Evolutionary conservation across 257 asterid species (phyloP).

Genomic region (Lycium ferocissimum): DNA sequence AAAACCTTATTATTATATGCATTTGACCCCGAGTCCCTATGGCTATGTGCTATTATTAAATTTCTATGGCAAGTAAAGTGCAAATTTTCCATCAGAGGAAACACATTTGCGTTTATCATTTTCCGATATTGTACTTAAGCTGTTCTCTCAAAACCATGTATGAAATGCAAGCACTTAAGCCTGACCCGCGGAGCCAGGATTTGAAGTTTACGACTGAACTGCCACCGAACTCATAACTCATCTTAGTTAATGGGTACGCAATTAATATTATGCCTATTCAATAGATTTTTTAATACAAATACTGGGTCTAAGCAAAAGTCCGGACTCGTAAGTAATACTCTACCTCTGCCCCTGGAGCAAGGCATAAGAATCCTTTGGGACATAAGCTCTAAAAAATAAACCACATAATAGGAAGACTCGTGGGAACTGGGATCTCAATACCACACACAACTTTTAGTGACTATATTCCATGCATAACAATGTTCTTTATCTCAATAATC

Average conservation of each 20-base stretch:
- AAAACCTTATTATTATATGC: not conserved
- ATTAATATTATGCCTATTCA: too few relatives aligned
- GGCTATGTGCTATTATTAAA: not conserved
- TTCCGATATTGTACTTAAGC: not conserved
- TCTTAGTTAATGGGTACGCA: too few relatives aligned
- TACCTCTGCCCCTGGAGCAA: too few relatives aligned
- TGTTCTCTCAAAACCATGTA: not conserved
- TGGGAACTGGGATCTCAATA: not conserved
- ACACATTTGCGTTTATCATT: not conserved
- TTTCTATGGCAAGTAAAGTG: not conserved
- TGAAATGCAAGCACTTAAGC: not conserved
- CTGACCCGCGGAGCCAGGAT: too few relatives aligned
- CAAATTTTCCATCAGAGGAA: conserved; percentile 9
- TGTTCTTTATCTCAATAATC: not conserved
- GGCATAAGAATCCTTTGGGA: not conserved
- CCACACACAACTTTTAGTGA: not conserved
- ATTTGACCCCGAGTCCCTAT: not conserved
- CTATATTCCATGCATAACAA: not conserved
- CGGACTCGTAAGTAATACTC: too few relatives aligned
- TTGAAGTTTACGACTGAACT: too few relatives aligned
- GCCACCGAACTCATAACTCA: too few relatives aligned
- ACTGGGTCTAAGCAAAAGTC: too few relatives aligned
- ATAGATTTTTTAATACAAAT: too few relatives aligned
- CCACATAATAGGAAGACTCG: not conserved
- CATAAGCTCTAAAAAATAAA: not conserved